These are phyloP conservation scores for Penicillium sp. DNA, from an alignment of 2,329 filamentous ascomycete genomes.

Conservation along the genomic window DNA sequence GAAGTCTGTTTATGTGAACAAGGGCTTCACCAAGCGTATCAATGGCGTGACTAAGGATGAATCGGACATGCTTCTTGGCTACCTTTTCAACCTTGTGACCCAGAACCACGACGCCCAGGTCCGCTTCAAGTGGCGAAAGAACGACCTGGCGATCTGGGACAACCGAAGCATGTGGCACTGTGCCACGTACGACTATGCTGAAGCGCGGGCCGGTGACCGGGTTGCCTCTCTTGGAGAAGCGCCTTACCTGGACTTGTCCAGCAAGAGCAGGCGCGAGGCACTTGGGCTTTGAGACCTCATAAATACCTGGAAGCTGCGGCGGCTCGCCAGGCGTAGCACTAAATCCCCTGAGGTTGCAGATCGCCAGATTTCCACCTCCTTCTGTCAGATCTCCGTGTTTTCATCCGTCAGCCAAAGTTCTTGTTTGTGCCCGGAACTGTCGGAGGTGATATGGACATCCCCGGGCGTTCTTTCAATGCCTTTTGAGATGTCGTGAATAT, in stretches of 20 bases:
- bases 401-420: too few species aligned
- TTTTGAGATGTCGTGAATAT: too few species aligned
- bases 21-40: slow-evolving; percentile 26
- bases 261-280: slow-evolving; percentile 25
- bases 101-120: slow-evolving; percentile 42
- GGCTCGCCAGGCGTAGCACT: too few species aligned
- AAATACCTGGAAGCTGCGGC: too few species aligned
- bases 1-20: slow-evolving; percentile 34
- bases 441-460: too few species aligned
- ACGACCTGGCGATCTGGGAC: slow-evolving; percentile 43
- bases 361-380: too few species aligned
- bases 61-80: slow-evolving; percentile 27
- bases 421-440: too few species aligned
- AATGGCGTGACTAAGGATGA: slow-evolving; percentile 31
- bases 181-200: slow-evolving; percentile 49
- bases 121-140: slow-evolving; percentile 32
- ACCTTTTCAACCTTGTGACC: slow-evolving; percentile 33
- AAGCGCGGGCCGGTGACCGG: slow-evolving; percentile 44
- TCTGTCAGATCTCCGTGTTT: too few species aligned
- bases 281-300: slow-evolving; percentile 4
- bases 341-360: too few species aligned
- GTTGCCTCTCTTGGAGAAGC: slow-evolving; percentile 52
- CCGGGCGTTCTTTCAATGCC: too few species aligned
- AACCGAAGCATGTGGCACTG: slow-evolving; percentile 52
- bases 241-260: slow-evolving; percentile 48